These are phyloP conservation scores for Baeospora myosura DNA, from an alignment of 1,284 basidiomycete species.

Conservation along the genomic window DNA sequence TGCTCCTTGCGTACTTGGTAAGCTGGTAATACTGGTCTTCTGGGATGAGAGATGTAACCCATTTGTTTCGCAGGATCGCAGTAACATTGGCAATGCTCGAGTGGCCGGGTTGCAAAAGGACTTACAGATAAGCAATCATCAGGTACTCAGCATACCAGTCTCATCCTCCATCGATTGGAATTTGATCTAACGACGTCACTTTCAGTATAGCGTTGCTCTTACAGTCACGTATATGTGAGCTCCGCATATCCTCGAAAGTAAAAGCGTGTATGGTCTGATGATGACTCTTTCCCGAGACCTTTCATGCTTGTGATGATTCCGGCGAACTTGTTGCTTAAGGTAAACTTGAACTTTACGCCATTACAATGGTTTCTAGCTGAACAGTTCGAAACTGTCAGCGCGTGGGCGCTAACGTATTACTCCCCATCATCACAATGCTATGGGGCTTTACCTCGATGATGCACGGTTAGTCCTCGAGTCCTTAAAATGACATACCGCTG, in stretches of 20 bases:
- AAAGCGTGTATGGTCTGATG: conserved; percentile 27
- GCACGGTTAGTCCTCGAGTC: conserved; percentile 33
- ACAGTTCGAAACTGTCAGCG: conserved; percentile 23
- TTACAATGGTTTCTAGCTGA: neutral
- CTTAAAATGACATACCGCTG: neutral
- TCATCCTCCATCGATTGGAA: no score
- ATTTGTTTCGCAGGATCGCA: conserved; percentile 14
- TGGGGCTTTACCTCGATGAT: conserved; percentile 53
- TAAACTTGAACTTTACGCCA: conserved; percentile 15
- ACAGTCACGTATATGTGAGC: conserved; percentile 44
- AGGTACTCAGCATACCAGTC: no score
- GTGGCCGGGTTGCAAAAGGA: conserved; percentile 48
- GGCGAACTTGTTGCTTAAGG: conserved; percentile 50
- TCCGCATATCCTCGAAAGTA: no score
- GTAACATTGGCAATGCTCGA: conserved; percentile 44
- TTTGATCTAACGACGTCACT: no score
- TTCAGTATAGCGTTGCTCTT: conserved; percentile 47
- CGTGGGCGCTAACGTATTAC: conserved; percentile 48
- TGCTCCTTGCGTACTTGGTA: conserved; percentile 18
- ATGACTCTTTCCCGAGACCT: conserved; percentile 40
- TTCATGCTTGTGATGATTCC: conserved; percentile 57
- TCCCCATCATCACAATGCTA: conserved; percentile 47
- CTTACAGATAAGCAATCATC: conserved; percentile 37
- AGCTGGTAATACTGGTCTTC: neutral
- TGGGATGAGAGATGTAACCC: no score